A percentile compares a stretch with the other conserved stretches of the same genome.
Conservation (phyloP, 1,284 basidiomycete genomes). For the Rhodotorula sp. region DNA sequence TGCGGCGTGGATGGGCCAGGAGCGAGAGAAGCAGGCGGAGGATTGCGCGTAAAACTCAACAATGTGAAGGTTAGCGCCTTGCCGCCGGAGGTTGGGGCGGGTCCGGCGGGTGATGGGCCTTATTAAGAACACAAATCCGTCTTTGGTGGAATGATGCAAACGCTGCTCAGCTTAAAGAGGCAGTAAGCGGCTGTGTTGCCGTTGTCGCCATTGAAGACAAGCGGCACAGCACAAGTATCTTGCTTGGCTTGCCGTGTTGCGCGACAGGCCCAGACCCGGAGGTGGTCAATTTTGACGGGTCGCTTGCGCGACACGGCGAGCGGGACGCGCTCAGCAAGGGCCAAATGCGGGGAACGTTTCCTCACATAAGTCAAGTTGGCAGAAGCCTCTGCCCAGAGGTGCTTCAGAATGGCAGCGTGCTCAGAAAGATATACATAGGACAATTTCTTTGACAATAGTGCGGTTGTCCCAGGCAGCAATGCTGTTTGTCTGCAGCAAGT, state of each 20-base stretch:
- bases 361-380: slow-evolving; percentile 48
- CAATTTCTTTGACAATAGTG: slow-evolving; percentile 47
- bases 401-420: slow-evolving; percentile 44
- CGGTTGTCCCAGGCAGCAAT: slow-evolving; percentile 47
- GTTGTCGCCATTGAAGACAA: slow-evolving; percentile 11
- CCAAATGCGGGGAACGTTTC: slow-evolving; percentile 49
- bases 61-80: background rate
- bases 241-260: slow-evolving; percentile 27
- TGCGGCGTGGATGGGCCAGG: too few species aligned
- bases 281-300: slow-evolving; percentile 48
- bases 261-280: slow-evolving; percentile 50
- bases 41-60: too few species aligned
- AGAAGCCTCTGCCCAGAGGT: slow-evolving; percentile 51
- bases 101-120: too few species aligned
- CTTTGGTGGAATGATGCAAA: background rate
- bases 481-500: slow-evolving; percentile 51
- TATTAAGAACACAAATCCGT: background rate
- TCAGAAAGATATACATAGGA: too few species aligned
- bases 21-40: too few species aligned
- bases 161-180: slow-evolving; percentile 1
- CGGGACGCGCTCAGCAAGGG: slow-evolving; percentile 45
- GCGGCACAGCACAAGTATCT: background rate
- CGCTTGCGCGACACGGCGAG: slow-evolving; percentile 44
- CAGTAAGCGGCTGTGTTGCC: background rate
- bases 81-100: too few species aligned